Conservation (phyloP, 1,284 basidiomycete genomes). For the Pholiota adiposa region DNA sequence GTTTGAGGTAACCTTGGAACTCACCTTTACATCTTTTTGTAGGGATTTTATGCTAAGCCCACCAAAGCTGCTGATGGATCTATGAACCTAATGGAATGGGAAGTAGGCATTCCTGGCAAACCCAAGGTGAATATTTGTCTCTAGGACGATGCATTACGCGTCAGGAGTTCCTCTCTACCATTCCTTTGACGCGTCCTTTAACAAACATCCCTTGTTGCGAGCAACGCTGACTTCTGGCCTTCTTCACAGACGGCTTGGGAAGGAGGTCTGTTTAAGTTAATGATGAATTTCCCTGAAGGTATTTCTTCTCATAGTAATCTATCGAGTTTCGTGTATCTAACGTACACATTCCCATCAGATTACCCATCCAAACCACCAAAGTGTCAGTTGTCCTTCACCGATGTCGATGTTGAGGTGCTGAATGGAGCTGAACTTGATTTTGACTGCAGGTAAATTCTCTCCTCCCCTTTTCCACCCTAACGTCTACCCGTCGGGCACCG, state of each 20-base stretch:
- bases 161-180: neutral
- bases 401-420: neutral
- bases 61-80: slow-evolving; percentile 89
- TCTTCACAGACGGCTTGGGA: slow-evolving; percentile 92
- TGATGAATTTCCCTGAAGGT: slow-evolving; percentile 97
- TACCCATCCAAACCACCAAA: slow-evolving; percentile 97
- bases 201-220: neutral
- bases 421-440: neutral
- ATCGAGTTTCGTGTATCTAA: slow-evolving; percentile 8
- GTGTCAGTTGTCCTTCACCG: slow-evolving; percentile 54
- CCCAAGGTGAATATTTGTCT: slow-evolving; percentile 58
- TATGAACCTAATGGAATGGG: slow-evolving; percentile 98
- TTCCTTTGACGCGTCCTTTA: slow-evolving; percentile 15
- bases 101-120: slow-evolving; percentile 95
- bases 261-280: slow-evolving; percentile 91
- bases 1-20: neutral
- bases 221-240: slow-evolving; percentile 13
- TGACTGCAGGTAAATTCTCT: slow-evolving; percentile 86
- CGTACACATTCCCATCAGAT: slow-evolving; percentile 49
- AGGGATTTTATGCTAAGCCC: slow-evolving; percentile 98
- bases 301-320: slow-evolving; percentile 25
- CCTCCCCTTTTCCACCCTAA: slow-evolving; percentile 98
- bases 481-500: slow-evolving; percentile 98
- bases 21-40: slow-evolving; percentile 13
- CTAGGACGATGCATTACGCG: slow-evolving; percentile 17